phyloP scores from a whole-genome alignment of 129 eudicot species.

The Cynara cardunculus region DNA sequence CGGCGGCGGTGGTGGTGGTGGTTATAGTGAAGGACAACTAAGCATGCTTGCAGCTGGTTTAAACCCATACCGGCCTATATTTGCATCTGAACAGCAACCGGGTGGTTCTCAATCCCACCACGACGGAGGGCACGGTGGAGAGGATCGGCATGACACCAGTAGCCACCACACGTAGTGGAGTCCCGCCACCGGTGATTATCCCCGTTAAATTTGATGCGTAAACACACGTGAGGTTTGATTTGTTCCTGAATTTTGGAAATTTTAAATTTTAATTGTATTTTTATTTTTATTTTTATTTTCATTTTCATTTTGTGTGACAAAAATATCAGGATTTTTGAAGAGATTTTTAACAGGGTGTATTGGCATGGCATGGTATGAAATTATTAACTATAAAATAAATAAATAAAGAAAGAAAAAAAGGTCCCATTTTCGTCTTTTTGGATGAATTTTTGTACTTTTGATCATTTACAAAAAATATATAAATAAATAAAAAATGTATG shows the following conservation, averaged over 20 bases:
- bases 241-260: conserved; percentile 21
- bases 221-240: conserved; percentile 63
- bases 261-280: conserved; percentile 11
- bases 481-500: background rate
- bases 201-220: conserved; percentile 35
- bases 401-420: background rate
- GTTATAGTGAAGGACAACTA: conserved; percentile 48
- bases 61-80: conserved; percentile 34
- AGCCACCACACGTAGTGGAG: conserved; percentile 45
- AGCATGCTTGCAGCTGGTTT: conserved; percentile 47
- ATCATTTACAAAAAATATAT: background rate
- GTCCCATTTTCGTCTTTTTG: background rate
- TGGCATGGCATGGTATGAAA: background rate
- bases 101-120: conserved; percentile 37
- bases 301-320: conserved; percentile 23
- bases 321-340: conserved; percentile 19
- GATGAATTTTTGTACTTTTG: background rate
- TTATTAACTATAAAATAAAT: background rate
- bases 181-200: conserved; percentile 6
- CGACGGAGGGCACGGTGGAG: conserved; percentile 44
- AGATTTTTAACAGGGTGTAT: background rate
- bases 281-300: background rate
- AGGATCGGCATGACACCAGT: conserved; percentile 47
- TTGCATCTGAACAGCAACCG: conserved; percentile 43
- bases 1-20: conserved; percentile 14